Evolutionary conservation across 805 yeast genomes (phyloP).

Genomic region (Barnettozyma botsteinii): DNA sequence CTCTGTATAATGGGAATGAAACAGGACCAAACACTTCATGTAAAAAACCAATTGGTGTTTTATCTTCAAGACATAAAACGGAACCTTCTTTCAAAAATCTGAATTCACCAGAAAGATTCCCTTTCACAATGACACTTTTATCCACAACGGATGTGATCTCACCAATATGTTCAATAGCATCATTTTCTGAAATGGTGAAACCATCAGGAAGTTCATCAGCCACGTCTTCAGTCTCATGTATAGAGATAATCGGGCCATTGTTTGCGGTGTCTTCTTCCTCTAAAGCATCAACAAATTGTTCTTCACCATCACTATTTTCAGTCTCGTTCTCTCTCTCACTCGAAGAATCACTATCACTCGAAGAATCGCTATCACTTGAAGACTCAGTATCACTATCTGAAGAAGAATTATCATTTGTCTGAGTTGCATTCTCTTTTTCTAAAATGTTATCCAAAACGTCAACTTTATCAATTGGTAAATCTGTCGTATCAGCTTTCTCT

Average conservation of each 20-base stretch:
- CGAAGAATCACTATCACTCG: slow-evolving; percentile 16
- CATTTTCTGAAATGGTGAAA: slow-evolving; percentile 49
- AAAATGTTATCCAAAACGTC: slow-evolving; percentile 7
- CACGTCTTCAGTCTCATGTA: slow-evolving; percentile 71
- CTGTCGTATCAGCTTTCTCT: background rate
- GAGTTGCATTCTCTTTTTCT: too few relatives aligned
- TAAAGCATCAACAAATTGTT: slow-evolving; percentile 9
- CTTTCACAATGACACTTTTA: slow-evolving; percentile 63
- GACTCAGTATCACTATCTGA: slow-evolving; percentile 5
- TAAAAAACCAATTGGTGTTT: slow-evolving; percentile 65
- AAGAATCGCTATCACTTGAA: slow-evolving; percentile 8
- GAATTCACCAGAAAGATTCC: slow-evolving; percentile 75
- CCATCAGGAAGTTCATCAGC: slow-evolving; percentile 66
- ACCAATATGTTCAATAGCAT: slow-evolving; percentile 72
- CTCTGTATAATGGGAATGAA: slow-evolving; percentile 73
- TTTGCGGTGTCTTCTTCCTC: slow-evolving; percentile 16
- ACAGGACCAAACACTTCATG: slow-evolving; percentile 89
- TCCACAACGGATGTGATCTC: slow-evolving; percentile 64
- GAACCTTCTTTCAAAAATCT: slow-evolving; percentile 78
- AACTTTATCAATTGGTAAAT: background rate
- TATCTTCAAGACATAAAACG: slow-evolving; percentile 69
- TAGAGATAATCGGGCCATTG: slow-evolving; percentile 61
- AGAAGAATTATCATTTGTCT: background rate
- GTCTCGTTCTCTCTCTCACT: slow-evolving; percentile 8
- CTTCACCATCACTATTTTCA: slow-evolving; percentile 9